Conservation (phyloP, 83 land plant species). For the Larix sibirica region DNA sequence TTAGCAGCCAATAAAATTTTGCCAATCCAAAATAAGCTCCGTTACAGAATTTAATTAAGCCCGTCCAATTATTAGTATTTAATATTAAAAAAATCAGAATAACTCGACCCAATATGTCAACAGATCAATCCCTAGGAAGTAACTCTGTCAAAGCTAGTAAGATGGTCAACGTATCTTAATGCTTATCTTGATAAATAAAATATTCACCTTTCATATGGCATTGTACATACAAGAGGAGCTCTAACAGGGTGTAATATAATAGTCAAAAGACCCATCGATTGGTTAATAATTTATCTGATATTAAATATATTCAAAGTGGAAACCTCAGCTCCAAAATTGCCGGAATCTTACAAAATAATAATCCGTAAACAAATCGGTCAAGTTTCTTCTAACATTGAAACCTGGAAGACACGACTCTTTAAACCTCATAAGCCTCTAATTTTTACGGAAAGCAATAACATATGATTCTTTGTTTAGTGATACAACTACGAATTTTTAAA, state of each 20-base stretch:
- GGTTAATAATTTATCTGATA: not conserved
- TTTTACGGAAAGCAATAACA: conserved; percentile 4
- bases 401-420: not conserved
- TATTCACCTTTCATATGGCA: not conserved
- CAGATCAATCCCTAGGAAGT: not conserved
- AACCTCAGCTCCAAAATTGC: not conserved
- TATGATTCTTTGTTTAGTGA: conserved; percentile 3
- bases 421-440: not conserved
- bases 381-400: not conserved
- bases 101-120: not conserved
- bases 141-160: not conserved
- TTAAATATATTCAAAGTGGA: not conserved
- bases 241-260: not conserved
- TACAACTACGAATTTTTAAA: conserved; percentile 6
- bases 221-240: not conserved
- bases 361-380: conserved; percentile 4
- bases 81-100: not conserved
- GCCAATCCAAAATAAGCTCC: not conserved
- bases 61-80: not conserved
- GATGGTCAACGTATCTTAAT: not conserved
- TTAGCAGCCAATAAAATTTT: not conserved
- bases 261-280: not conserved
- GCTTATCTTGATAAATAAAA: not conserved
- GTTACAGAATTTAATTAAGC: not conserved
- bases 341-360: conserved; percentile 12